Conservation (phyloP, 106 monocot species). For the Platanthera guangdongensis region DNA sequence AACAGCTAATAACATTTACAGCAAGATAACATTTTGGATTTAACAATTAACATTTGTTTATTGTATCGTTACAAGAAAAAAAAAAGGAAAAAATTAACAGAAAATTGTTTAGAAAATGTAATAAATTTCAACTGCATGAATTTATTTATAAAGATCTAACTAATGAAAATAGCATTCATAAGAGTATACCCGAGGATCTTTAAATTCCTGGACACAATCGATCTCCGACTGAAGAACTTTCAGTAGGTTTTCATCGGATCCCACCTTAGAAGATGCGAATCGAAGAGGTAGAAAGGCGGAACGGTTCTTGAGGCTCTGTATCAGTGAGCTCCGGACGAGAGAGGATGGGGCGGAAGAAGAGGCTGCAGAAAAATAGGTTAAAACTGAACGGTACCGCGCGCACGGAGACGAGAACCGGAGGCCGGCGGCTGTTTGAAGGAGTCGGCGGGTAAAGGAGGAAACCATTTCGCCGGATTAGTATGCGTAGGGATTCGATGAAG, state of each 20-base stretch:
- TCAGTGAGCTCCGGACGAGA: slow-evolving; percentile 4
- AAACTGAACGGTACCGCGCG: neutral
- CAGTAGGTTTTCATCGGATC: slow-evolving; percentile 33
- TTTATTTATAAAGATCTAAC: neutral
- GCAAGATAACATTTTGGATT: no score
- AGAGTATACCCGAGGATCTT: slow-evolving; percentile 8
- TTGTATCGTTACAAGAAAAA: neutral
- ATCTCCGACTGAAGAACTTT: slow-evolving; percentile 44
- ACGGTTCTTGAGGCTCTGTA: neutral
- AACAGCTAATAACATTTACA: no score
- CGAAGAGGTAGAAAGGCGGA: slow-evolving; percentile 4
- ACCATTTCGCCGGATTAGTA: slow-evolving; percentile 3
- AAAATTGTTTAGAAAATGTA: neutral
- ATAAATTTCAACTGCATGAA: neutral
- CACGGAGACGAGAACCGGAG: neutral
- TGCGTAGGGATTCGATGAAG: neutral
- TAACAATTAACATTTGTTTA: no score
- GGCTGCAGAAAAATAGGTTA: slow-evolving; percentile 4
- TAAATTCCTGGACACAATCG: slow-evolving; percentile 15
- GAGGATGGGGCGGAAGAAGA: slow-evolving; percentile 9
- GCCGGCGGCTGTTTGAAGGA: slow-evolving; percentile 21
- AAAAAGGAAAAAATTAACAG: no score
- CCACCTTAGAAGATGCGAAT: slow-evolving; percentile 19
- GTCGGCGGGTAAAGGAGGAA: slow-evolving; percentile 11
- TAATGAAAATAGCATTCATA: neutral